phyloP scores from a whole-genome alignment of 1,284 basidiomycete genomes.

The Ustanciosporium gigantosporum region DNA sequence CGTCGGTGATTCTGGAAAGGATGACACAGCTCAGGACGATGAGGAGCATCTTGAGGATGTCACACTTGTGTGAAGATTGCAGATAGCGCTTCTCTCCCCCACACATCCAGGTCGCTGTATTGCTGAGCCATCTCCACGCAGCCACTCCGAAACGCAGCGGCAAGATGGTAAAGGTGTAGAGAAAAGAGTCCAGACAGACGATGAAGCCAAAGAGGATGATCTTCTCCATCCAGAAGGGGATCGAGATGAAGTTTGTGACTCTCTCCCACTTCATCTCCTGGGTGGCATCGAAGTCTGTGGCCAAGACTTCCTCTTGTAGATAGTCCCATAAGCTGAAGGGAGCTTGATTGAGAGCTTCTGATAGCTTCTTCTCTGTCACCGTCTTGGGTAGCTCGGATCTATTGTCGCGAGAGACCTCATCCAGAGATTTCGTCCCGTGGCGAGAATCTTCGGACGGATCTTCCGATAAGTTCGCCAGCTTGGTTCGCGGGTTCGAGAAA shows the following conservation, averaged over 20 bases:
- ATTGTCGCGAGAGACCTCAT: no score
- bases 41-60: constrained; percentile 79
- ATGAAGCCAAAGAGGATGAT: constrained; percentile 90
- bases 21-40: constrained; percentile 76
- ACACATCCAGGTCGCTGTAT: constrained; percentile 36
- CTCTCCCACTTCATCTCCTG: constrained; percentile 94
- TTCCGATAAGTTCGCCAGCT: neutral
- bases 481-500: no score
- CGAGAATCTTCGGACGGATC: no score
- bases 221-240: constrained; percentile 94
- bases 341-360: constrained; percentile 4
- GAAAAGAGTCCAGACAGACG: constrained; percentile 92
- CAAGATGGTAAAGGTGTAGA: constrained; percentile 96
- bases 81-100: constrained; percentile 43
- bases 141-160: constrained; percentile 73
- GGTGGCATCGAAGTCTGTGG: constrained; percentile 87
- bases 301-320: constrained; percentile 75
- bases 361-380: no score
- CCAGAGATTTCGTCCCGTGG: no score
- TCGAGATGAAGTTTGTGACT: constrained; percentile 93
- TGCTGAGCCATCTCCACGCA: constrained; percentile 39
- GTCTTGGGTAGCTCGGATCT: no score
- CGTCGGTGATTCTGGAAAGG: constrained; percentile 82
- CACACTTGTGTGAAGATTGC: constrained; percentile 77
- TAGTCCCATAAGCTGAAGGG: constrained; percentile 82